phyloP scores from a whole-genome alignment of 306 rosid genomes.

The Rosa persica region DNA sequence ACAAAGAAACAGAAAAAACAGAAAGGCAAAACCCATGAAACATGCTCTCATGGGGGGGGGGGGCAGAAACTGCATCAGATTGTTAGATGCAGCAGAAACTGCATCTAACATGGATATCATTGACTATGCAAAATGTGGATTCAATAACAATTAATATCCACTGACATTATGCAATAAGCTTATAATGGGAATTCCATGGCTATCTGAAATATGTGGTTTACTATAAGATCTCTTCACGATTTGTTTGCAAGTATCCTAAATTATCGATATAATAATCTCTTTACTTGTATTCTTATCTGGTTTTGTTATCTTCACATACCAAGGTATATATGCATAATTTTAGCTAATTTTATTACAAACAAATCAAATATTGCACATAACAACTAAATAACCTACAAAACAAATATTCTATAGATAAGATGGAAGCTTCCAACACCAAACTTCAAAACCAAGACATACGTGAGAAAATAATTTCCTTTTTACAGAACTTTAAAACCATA shows the following conservation, averaged over 20 bases:
- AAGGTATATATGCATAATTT: not conserved
- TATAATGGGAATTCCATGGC: not conserved
- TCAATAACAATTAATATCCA: not conserved
- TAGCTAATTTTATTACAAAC: not conserved
- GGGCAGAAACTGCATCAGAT: too few species aligned
- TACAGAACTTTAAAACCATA: not conserved
- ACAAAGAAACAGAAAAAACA: too few species aligned
- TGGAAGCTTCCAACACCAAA: not conserved
- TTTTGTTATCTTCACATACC: not conserved
- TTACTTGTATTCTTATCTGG: slow-evolving; percentile 18
- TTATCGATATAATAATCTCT: too few species aligned
- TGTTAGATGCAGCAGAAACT: too few species aligned
- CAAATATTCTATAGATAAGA: not conserved
- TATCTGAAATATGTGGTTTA: not conserved
- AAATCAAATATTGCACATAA: too few species aligned
- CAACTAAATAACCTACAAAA: not conserved
- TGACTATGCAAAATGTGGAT: not conserved
- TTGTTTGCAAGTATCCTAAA: too few species aligned
- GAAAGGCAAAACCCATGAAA: too few species aligned
- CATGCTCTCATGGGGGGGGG: too few species aligned
- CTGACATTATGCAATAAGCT: not conserved
- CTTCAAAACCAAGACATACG: not conserved
- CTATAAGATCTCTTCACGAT: not conserved
- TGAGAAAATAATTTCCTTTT: not conserved
- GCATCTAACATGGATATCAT: not conserved